These are phyloP conservation scores for Plenodomus lindquistii DNA, from an alignment of 2,329 filamentous ascomycete genomes.

Conservation along the genomic window DNA sequence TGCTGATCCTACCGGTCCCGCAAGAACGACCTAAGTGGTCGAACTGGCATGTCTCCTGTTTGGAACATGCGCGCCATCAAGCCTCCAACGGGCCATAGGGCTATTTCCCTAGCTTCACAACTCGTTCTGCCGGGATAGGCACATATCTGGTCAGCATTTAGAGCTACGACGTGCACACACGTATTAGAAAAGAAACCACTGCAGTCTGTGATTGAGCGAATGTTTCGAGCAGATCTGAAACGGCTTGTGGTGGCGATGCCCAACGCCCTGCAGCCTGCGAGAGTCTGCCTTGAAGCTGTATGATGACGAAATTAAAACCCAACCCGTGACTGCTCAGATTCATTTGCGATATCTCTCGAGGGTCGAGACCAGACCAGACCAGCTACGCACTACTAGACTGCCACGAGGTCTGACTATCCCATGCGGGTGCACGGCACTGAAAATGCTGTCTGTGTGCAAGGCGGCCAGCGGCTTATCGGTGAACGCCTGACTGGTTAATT, in stretches of 20 bases:
- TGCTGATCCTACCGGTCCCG: conserved; percentile 15
- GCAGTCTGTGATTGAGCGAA: conserved; percentile 14
- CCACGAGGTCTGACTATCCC: conserved; percentile 28
- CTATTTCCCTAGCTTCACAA: conserved; percentile 4
- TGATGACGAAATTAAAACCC: conserved; percentile 21
- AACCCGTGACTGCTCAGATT: conserved; percentile 17
- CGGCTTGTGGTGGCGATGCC: conserved; percentile 12
- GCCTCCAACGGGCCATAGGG: conserved; percentile 3
- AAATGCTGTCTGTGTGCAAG: conserved; percentile 15
- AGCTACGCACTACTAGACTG: conserved; percentile 13
- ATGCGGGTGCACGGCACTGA: conserved; percentile 12
- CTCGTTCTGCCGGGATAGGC: neutral
- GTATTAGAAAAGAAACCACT: neutral
- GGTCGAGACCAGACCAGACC: conserved; percentile 18
- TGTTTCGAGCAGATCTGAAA: conserved; percentile 19
- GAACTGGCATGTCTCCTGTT: conserved; percentile 7
- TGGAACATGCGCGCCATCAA: conserved; percentile 9
- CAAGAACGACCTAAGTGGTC: conserved; percentile 8
- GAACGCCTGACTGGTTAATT: conserved; percentile 12
- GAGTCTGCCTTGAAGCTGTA: conserved; percentile 31
- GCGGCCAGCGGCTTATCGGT: conserved; percentile 20
- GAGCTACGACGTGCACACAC: neutral
- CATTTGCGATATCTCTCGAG: conserved; percentile 13
- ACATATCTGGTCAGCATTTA: neutral
- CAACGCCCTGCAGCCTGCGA: conserved; percentile 6